phyloP scores from a whole-genome alignment of 495 filamentous ascomycete species.

The Cercophora samala region DNA sequence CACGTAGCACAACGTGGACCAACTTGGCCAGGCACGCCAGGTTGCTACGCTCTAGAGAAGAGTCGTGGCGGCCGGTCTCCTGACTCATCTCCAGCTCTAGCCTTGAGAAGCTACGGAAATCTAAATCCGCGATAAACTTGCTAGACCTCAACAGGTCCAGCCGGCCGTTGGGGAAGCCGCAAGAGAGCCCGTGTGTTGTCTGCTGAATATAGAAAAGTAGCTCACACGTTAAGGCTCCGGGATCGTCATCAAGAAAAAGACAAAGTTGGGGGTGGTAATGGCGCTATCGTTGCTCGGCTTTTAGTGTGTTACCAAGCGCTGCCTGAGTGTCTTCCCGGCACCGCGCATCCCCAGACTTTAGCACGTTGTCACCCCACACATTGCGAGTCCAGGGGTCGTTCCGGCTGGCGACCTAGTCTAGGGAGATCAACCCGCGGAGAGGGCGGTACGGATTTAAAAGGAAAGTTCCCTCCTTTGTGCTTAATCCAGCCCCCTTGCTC shows the following conservation, averaged over 20 bases:
- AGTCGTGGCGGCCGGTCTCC: not conserved
- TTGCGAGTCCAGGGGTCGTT: constrained; percentile 4
- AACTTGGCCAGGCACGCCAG: not conserved
- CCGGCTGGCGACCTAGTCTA: not conserved
- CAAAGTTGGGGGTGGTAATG: constrained; percentile 1
- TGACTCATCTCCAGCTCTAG: not conserved
- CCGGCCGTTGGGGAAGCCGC: not conserved
- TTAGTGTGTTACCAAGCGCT: not conserved
- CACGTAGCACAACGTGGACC: not conserved
- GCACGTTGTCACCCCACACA: constrained; percentile 7
- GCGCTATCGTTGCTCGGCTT: not conserved
- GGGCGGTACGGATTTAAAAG: not conserved
- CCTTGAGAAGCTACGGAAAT: not conserved
- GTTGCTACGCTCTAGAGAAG: not conserved
- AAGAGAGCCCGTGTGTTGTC: not conserved
- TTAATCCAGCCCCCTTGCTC: not conserved
- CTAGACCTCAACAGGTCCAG: not conserved
- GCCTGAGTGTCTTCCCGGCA: not conserved
- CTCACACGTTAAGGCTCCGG: not conserved
- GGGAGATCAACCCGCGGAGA: not conserved
- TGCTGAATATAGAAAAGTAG: not conserved
- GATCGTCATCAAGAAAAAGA: not conserved
- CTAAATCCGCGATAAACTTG: not conserved
- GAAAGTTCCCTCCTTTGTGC: not conserved
- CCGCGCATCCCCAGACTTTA: not conserved